Percentiles rank a stretch among this genome's conserved stretches.
phyloP scores from a whole-genome alignment of 2,329 filamentous ascomycete genomes.

The Claviceps sp. region DNA sequence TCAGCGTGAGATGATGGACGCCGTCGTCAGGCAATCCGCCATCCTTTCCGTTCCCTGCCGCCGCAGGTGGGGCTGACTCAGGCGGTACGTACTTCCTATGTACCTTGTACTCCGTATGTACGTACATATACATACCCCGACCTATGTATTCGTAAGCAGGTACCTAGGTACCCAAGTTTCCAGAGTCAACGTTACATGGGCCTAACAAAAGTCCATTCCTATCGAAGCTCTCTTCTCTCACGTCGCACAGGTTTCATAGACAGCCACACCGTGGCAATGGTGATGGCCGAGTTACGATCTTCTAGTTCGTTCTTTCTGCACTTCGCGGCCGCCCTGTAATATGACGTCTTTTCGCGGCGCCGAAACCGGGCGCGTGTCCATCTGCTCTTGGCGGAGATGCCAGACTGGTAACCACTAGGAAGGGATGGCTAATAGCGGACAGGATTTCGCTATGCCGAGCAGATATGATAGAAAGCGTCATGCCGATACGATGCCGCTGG shows the following conservation, averaged over 20 bases:
- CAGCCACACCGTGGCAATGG: no score
- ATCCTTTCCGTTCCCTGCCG: no score
- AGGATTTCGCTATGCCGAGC: not conserved
- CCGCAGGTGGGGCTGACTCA: no score
- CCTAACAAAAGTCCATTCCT: not conserved
- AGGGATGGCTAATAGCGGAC: not conserved
- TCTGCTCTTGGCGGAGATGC: not conserved
- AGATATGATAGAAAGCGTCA: not conserved
- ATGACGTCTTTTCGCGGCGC: not conserved
- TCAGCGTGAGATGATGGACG: no score
- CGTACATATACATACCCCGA: no score
- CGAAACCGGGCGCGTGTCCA: not conserved
- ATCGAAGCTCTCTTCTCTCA: not conserved
- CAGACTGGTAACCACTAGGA: not conserved
- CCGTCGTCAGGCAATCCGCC: no score
- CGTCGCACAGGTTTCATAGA: not conserved
- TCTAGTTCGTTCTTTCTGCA: not conserved
- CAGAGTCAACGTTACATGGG: slow-evolving; percentile 9
- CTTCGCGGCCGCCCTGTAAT: not conserved
- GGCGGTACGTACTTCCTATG: no score
- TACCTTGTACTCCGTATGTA: no score
- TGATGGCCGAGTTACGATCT: no score
- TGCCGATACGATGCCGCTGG: not conserved
- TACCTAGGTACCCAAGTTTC: no score
- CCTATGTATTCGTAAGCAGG: no score